Conservation (phyloP, 2,329 filamentous ascomycete genomes). For the Cladosporium halotolerans region DNA sequence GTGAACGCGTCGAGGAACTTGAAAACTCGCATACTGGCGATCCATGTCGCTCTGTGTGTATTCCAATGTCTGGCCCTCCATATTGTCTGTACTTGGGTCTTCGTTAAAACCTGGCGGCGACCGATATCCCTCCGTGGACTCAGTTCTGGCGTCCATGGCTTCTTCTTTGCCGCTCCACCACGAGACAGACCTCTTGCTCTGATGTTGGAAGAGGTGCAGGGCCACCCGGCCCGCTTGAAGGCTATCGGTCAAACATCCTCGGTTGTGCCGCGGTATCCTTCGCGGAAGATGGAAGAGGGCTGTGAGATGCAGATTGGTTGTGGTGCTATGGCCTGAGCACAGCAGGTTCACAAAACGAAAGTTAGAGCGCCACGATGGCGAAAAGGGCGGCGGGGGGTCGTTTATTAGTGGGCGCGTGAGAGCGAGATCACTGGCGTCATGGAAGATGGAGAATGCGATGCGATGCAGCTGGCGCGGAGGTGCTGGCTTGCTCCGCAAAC, state of each 20-base stretch:
- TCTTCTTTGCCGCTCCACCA: conserved; percentile 18
- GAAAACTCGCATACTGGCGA: conserved; percentile 23
- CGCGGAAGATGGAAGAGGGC: conserved; percentile 41
- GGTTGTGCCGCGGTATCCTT: conserved; percentile 36
- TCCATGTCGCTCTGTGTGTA: conserved; percentile 21
- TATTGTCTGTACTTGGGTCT: neutral
- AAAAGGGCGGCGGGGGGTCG: neutral
- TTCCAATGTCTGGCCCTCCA: neutral
- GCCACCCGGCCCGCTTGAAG: conserved; percentile 39
- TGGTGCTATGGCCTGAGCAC: conserved; percentile 17
- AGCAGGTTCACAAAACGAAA: conserved; percentile 10
- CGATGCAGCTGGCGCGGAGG: conserved; percentile 7
- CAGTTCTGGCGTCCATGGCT: conserved; percentile 16
- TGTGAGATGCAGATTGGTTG: conserved; percentile 41
- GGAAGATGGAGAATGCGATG: neutral
- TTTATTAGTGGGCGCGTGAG: neutral
- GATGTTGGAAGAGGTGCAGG: conserved; percentile 23
- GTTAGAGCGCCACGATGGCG: neutral
- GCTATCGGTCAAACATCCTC: conserved; percentile 39
- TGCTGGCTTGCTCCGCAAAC: conserved; percentile 5
- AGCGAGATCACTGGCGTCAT: conserved; percentile 10
- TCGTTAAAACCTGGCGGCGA: conserved; percentile 1
- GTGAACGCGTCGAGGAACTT: conserved; percentile 54
- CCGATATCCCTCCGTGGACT: neutral
- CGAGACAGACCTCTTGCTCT: conserved; percentile 13